phyloP scores from a whole-genome alignment of 441 rosid species.

The Populus hybrid region DNA sequence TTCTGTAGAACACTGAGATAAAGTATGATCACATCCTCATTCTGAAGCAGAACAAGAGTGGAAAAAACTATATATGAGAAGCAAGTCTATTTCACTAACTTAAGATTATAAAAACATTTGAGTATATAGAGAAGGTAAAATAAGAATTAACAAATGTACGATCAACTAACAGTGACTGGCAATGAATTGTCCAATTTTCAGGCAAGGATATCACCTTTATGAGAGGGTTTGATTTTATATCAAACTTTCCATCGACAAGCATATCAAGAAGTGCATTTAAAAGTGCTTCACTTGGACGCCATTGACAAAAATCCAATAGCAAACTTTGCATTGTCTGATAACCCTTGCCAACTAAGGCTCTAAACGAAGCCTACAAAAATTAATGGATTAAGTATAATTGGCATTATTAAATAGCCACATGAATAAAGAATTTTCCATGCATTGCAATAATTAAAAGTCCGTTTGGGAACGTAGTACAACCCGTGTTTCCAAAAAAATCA shows the following conservation, averaged over 20 bases:
- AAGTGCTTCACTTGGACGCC: slow-evolving; percentile 85
- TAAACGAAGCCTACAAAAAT: slow-evolving; percentile 72
- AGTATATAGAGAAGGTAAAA: neutral
- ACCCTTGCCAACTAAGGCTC: slow-evolving; percentile 96
- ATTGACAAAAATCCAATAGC: slow-evolving; percentile 84
- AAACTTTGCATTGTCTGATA: slow-evolving; percentile 94
- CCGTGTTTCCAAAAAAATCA: neutral
- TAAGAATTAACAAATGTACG: neutral
- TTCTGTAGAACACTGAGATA: slow-evolving; percentile 92
- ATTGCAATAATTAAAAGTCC: neutral
- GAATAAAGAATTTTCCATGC: neutral
- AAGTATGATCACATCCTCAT: slow-evolving; percentile 96
- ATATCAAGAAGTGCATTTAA: slow-evolving; percentile 89
- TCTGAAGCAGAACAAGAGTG: slow-evolving; percentile 55
- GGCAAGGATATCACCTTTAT: slow-evolving; percentile 60
- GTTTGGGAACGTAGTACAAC: neutral
- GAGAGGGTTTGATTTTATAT: slow-evolving; percentile 58
- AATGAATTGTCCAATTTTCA: slow-evolving; percentile 15
- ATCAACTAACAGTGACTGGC: neutral
- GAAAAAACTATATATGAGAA: slow-evolving; percentile 21
- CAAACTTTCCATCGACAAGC: slow-evolving; percentile 98
- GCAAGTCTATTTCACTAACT: neutral
- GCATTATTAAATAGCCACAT: no score
- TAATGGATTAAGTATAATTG: slow-evolving; percentile 10
- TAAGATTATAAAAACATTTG: neutral